These are phyloP conservation scores for Solanum piurae DNA, from an alignment of 257 asterid species.

Conservation along the genomic window DNA sequence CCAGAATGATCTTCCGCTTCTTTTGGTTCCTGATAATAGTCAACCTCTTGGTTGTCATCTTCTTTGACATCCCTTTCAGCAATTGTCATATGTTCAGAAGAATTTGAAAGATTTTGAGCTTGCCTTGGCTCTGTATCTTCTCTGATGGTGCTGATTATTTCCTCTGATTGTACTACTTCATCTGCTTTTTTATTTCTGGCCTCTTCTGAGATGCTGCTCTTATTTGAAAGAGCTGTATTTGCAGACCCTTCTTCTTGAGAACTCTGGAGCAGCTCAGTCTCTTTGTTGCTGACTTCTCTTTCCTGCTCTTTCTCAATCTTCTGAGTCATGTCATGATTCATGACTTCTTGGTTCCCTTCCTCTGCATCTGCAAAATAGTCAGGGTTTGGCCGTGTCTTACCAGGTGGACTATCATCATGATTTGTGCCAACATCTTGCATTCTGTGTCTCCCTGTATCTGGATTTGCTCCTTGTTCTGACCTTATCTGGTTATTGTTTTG, in stretches of 20 bases:
- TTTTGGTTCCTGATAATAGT: conserved; percentile 9
- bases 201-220: background rate
- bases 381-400: background rate
- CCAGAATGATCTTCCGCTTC: background rate
- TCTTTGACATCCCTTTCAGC: conserved; percentile 3
- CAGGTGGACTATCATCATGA: background rate
- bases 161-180: conserved; percentile 1
- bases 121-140: background rate
- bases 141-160: background rate
- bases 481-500: background rate
- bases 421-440: background rate
- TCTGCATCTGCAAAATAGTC: background rate
- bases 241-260: background rate
- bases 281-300: background rate
- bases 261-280: background rate
- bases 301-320: background rate
- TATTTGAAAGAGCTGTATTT: background rate
- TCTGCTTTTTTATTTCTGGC: background rate
- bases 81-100: conserved; percentile 1
- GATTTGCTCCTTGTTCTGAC: background rate
- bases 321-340: background rate
- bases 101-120: background rate
- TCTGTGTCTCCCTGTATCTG: background rate
- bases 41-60: conserved; percentile 1
- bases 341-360: conserved; percentile 1